Base-by-base conservation (phyloP, 257 asterid species). In the Solanum boliviense region DNA sequence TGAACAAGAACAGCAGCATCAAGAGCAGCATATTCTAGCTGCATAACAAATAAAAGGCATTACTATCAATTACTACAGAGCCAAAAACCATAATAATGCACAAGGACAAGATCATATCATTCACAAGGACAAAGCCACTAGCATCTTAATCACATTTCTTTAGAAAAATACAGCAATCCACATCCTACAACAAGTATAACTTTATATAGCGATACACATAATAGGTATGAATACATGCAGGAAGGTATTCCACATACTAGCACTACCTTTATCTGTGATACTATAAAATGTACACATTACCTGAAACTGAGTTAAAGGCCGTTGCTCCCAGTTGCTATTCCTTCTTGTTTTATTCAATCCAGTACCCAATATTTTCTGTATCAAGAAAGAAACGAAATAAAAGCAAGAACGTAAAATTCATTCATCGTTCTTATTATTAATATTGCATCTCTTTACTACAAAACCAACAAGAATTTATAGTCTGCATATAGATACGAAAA, bases 1-100 rank as follows among this genome's bases (percentile, higher is more conserved):
- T 94, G 98, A 89, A 95, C 87, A 76, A 97, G 98, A 82, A 94
- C 98, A 91, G 92, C 98, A 89, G 99, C 99, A 92, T 97, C 99
- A 58, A 97, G 96, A 90, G 99, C 99, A 88, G 98, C 98, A 89
- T 97, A 97, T 87, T 97, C 99, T 70, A 97, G 91, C 99, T 96
- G 95, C 93, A 88, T 16, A 62, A 48, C 70, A 44, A 79, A 27
- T 81, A 81, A 27, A 38, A 81, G 16, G 41, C 29, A 48, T 15
- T 48, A 48, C 68, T 46, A 81, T 46, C 70, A 18, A 29, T 9
- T 9, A 29, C 36, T 48, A 48, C 85, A 48, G 70, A 9, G 15
- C 38, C 44, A 48, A 29, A 16, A 46, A 31, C 41, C 39, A 46
- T 1, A 81, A 81, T 81, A 48, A 81, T 27, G 27, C 39, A 20